These are phyloP conservation scores for Aegilops speltoides DNA, from an alignment of 176 grass and related monocot genomes.

Conservation along the genomic window DNA sequence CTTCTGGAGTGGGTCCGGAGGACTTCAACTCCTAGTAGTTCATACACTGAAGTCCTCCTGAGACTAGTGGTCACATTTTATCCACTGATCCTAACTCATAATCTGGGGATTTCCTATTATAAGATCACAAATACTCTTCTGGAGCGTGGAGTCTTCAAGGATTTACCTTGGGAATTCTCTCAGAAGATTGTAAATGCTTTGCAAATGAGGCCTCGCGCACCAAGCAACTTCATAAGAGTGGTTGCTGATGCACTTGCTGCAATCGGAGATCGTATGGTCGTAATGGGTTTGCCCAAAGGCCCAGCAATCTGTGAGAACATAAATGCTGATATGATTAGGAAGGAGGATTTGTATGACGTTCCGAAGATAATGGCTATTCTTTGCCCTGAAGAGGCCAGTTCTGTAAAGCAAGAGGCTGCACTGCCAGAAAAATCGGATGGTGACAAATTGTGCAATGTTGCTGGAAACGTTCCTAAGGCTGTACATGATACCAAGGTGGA, in stretches of 20 bases:
- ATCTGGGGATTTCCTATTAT: not conserved
- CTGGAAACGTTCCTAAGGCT: not conserved
- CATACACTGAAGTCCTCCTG: slow-evolving; percentile 26
- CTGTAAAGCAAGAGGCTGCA: not conserved
- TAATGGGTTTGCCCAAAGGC: slow-evolving; percentile 39
- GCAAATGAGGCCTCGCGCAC: not conserved
- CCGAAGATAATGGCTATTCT: slow-evolving; percentile 36
- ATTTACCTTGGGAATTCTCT: slow-evolving; percentile 53
- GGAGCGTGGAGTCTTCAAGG: not conserved
- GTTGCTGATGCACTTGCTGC: slow-evolving; percentile 60
- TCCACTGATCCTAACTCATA: slow-evolving; percentile 35
- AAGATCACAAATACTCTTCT: slow-evolving; percentile 30
- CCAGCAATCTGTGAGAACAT: not conserved
- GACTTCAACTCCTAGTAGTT: slow-evolving; percentile 1
- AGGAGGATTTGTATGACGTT: slow-evolving; percentile 34
- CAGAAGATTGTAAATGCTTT: slow-evolving; percentile 25
- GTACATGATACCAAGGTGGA: not conserved
- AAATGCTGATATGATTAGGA: slow-evolving; percentile 41
- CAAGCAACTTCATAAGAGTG: not conserved
- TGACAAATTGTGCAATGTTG: not conserved
- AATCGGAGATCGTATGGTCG: slow-evolving; percentile 52
- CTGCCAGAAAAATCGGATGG: not conserved
- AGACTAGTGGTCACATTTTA: slow-evolving; percentile 50
- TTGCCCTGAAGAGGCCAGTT: slow-evolving; percentile 3
- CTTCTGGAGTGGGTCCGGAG: slow-evolving; percentile 36